Base-by-base conservation (phyloP, 2,329 filamentous ascomycete genomes). In the Ceratocystis harringtonii region DNA sequence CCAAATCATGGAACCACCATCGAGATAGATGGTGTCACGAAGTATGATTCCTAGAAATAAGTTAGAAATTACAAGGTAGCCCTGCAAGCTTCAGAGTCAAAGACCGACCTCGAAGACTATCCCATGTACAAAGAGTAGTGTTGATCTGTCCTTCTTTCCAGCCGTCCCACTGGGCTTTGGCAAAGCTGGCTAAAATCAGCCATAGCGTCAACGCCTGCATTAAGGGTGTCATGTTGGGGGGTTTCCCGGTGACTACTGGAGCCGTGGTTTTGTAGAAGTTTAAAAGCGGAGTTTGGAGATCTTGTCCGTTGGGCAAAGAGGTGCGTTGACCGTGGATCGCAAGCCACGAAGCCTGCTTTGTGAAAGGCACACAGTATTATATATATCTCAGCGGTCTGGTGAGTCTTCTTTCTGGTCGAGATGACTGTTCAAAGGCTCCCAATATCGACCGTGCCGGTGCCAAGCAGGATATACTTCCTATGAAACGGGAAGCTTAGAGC, bases 1-100 rank as follows among this genome's bases (percentile, higher is more conserved):
- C 83, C 84, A 87, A 67, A 68, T 77, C 10, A 86, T 72, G 52
- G 71, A 68, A 2, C 86, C 86, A 45, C 86, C 86, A 71, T 89
- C 85, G 25, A 89, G 72, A 70, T 86, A 88, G 17, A 87, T 74
- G 1, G 79, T 84, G 69, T 88, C 84, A 52, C 79, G 79, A 44
- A 88, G 73, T 2, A 84, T 73, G 45, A 80, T 79, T 68, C 79
- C 84, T 86, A 62, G 5, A 5, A 7, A 61, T 32, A 3, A 25
- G 48, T 65, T 30, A 44, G 17, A 43, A 12, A 52, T 71, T 65
- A 8, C 44, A 4, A 1, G 28, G 12, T 15, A 7, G 50, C 7
- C 17, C 12, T 45, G 62, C 43, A 41, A 41, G 36, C 10, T 12
- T 41, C 36, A 41, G 36, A 4, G 19, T 8, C 6, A 19, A 58